These are phyloP conservation scores for Aspergillus sp. DNA, from an alignment of 2,329 filamentous ascomycete species.

Conservation along the genomic window DNA sequence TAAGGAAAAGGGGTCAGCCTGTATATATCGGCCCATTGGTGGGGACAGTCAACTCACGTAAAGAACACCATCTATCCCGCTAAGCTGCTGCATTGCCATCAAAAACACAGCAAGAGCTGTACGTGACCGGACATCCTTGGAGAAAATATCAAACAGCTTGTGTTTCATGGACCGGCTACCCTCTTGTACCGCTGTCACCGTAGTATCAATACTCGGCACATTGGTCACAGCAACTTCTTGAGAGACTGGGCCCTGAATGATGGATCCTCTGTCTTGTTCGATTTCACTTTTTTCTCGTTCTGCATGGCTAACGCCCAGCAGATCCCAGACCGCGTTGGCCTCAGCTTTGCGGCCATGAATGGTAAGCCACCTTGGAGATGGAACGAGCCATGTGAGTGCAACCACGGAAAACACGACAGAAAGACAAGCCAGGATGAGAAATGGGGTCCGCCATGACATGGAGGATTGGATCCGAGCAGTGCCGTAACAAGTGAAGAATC, in stretches of 20 bases:
- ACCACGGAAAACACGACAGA: slow-evolving; percentile 40
- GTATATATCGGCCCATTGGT: neutral
- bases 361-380: slow-evolving; percentile 60
- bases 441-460: slow-evolving; percentile 59
- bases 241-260: neutral
- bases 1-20: neutral
- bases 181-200: neutral
- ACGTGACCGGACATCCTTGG: slow-evolving; percentile 45
- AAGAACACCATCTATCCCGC: slow-evolving; percentile 62
- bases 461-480: slow-evolving; percentile 48
- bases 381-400: slow-evolving; percentile 48
- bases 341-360: slow-evolving; percentile 48
- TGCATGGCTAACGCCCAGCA: slow-evolving; percentile 45
- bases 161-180: slow-evolving; percentile 15
- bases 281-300: slow-evolving; percentile 53
- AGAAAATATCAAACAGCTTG: slow-evolving; percentile 34
- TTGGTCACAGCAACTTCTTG: slow-evolving; percentile 6
- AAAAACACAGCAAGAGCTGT: slow-evolving; percentile 57
- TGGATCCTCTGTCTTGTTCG: slow-evolving; percentile 20
- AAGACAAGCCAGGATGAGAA: slow-evolving; percentile 48
- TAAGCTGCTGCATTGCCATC: slow-evolving; percentile 60
- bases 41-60: slow-evolving; percentile 46
- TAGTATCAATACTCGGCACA: neutral
- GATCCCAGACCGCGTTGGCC: slow-evolving; percentile 44
- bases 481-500: slow-evolving; percentile 63